These are phyloP conservation scores for Juncus inflexus DNA, from an alignment of 176 grass and related monocot genomes.

Conservation along the genomic window DNA sequence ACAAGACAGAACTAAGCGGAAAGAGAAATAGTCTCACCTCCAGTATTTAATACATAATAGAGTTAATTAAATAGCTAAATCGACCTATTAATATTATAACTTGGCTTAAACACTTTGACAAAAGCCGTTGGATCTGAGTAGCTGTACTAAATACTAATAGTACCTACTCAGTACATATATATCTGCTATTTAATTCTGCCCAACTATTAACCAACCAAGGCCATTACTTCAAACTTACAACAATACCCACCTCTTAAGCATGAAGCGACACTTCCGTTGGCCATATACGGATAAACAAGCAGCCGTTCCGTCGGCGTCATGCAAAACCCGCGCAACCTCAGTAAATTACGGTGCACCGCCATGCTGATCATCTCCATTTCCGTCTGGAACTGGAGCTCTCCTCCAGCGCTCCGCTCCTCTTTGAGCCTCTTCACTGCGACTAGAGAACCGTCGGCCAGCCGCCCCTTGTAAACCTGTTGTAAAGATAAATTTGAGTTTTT, in stretches of 20 bases:
- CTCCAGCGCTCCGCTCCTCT: slow-evolving; percentile 58
- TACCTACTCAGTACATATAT: too few species aligned
- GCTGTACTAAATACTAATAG: too few species aligned
- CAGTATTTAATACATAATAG: too few species aligned
- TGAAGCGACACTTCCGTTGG: slow-evolving; percentile 69
- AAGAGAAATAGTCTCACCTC: too few species aligned
- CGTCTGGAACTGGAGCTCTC: slow-evolving; percentile 61
- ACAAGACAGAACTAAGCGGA: too few species aligned
- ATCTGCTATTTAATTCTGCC: too few species aligned
- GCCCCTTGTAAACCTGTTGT: slow-evolving; percentile 52
- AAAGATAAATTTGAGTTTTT: background rate
- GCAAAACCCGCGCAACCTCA: slow-evolving; percentile 65
- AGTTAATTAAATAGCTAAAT: too few species aligned
- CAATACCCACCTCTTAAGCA: slow-evolving; percentile 47
- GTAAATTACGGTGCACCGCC: slow-evolving; percentile 61
- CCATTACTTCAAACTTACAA: too few species aligned
- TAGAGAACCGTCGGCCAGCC: slow-evolving; percentile 60
- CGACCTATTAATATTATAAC: too few species aligned
- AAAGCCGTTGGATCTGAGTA: too few species aligned
- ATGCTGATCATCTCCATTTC: slow-evolving; percentile 72
- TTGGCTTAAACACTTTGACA: too few species aligned
- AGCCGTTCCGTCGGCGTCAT: slow-evolving; percentile 63
- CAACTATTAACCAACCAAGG: too few species aligned
- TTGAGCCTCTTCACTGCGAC: slow-evolving; percentile 67
- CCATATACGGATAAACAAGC: slow-evolving; percentile 78